Conservation (phyloP, 2,329 filamentous ascomycete genomes). For the Xylariaceae sp. region DNA sequence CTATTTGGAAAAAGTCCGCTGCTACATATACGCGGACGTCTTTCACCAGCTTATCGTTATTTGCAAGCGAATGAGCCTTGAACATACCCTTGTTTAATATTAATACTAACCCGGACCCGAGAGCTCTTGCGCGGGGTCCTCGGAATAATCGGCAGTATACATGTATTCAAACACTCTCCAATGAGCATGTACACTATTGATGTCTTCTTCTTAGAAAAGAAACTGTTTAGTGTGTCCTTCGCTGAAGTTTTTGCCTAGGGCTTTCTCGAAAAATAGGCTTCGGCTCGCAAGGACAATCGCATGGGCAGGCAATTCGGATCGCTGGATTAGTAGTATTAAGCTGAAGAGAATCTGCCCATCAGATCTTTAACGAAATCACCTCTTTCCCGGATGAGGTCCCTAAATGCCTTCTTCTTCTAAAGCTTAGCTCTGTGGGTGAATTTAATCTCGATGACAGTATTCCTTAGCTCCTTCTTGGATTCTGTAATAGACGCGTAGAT, state of each 20-base stretch:
- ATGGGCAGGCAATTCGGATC: slow-evolving; percentile 13
- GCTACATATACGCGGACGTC: slow-evolving; percentile 11
- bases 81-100: not conserved
- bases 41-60: slow-evolving; percentile 11
- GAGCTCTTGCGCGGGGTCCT: slow-evolving; percentile 8
- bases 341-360: not conserved
- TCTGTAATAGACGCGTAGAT: slow-evolving; percentile 7
- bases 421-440: not conserved
- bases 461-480: slow-evolving; percentile 5
- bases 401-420: slow-evolving; percentile 7
- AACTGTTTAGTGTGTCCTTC: slow-evolving; percentile 15
- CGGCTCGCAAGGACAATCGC: slow-evolving; percentile 11
- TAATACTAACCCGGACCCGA: slow-evolving; percentile 4
- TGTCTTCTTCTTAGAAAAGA: slow-evolving; percentile 10
- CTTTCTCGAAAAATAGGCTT: slow-evolving; percentile 14
- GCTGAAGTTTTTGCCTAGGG: slow-evolving; percentile 7
- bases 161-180: slow-evolving; percentile 17
- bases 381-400: slow-evolving; percentile 6
- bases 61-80: slow-evolving; percentile 8
- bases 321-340: no score
- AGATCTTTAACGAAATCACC: slow-evolving; percentile 7
- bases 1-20: slow-evolving; percentile 14
- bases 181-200: slow-evolving; percentile 11
- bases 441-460: slow-evolving; percentile 3
- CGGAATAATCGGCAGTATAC: slow-evolving; percentile 15